Conservation (phyloP, 2,329 filamentous ascomycete species). For the Penicillium brevicompactum region DNA sequence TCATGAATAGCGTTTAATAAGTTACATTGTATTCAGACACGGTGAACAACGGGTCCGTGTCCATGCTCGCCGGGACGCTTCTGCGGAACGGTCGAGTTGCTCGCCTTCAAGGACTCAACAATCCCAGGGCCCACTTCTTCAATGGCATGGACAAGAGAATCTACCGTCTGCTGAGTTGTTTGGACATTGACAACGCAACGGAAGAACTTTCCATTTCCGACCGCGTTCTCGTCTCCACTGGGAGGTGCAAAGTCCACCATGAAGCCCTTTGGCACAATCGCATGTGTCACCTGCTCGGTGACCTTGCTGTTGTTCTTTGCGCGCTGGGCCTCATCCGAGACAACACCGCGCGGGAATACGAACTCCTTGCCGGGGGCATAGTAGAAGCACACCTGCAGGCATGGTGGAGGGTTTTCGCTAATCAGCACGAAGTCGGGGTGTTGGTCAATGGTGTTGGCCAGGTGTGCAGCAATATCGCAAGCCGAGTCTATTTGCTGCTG, state of each 20-base stretch:
- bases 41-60: slow-evolving; percentile 39
- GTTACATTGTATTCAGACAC: slow-evolving; percentile 4
- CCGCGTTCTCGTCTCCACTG: slow-evolving; percentile 50
- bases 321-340: slow-evolving; percentile 38
- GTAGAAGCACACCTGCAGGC: slow-evolving; percentile 95
- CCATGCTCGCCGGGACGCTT: slow-evolving; percentile 36
- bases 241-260: slow-evolving; percentile 69
- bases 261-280: slow-evolving; percentile 62
- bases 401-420: slow-evolving; percentile 76
- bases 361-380: slow-evolving; percentile 65
- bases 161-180: slow-evolving; percentile 62
- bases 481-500: slow-evolving; percentile 69
- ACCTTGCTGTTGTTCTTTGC: slow-evolving; percentile 54
- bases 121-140: slow-evolving; percentile 48
- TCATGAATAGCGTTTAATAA: slow-evolving; percentile 8
- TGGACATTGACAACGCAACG: slow-evolving; percentile 68
- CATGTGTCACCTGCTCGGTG: slow-evolving; percentile 58
- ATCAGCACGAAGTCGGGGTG: slow-evolving; percentile 69
- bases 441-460: slow-evolving; percentile 62
- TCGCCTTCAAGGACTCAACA: slow-evolving; percentile 31
- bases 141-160: slow-evolving; percentile 63
- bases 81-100: slow-evolving; percentile 13
- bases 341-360: slow-evolving; percentile 34
- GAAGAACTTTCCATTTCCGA: slow-evolving; percentile 66
- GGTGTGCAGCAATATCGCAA: slow-evolving; percentile 69